Base-by-base conservation (phyloP, 805 yeast genomes). In the Blastobotrys parvus region DNA sequence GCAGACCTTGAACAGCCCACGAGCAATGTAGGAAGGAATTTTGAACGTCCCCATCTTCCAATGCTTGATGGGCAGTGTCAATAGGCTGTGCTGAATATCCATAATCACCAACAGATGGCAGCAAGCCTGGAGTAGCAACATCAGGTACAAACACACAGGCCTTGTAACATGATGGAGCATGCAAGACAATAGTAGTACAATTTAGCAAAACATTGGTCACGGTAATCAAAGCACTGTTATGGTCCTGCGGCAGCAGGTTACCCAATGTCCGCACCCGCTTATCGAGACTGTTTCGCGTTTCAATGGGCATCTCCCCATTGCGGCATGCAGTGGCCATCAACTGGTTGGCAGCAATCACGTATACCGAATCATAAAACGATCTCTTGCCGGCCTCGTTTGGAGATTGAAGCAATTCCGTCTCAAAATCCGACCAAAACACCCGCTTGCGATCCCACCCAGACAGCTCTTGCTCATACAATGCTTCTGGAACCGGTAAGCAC, bases 341-440 rank as follows among this genome's bases (percentile, higher is more conserved):
- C 33, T 38, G 40, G 17, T 13, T 19, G 10, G 40, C 15, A 8
- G 40, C 40, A 7, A 38, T 38, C 30, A 22, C n/a, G 18, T 22
- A 38, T 8, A 15, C 23, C 4, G 29, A 15, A 19, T 38, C 40
- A 22, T 38, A 38, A 17, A 38, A 38, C 11, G 29, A 8, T 11
- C 29, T 25, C 11, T 25, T 25, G 29, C 29, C 29, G 5, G 35
- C 21, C 13, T 13, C 10, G 35, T 32, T 15, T 17, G 17, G 22
- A 13, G 22, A 17, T 16, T 17, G 13, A n/a, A 38, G 40, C 40
- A 38, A 7, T 11, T 25, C 40, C 11, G 40, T 38, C 22, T 38
- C 40, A 17, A 38, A 38, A 17, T 38, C 40, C 11, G 40, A 38
- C 40, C 40, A 38, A 5, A n/a, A 7, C 33, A 38, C n/a, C 16